A percentile compares a stretch with the other conserved stretches of the same genome.
phyloP scores from a whole-genome alignment of 2,329 filamentous ascomycete species.

The Orbilia ellipsospora region DNA sequence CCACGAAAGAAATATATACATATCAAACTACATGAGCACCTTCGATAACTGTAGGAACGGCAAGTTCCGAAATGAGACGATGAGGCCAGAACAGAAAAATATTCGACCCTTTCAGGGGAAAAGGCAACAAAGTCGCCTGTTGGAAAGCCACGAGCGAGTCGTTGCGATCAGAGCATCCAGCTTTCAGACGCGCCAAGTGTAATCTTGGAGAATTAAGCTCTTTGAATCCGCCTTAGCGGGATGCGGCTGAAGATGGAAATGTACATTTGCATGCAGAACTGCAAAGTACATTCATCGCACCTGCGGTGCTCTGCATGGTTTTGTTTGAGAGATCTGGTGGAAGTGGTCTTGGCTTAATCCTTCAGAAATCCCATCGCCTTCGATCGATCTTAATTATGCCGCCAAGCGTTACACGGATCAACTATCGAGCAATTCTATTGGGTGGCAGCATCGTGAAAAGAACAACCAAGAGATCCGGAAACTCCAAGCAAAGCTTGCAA shows the following conservation, averaged over 20 bases:
- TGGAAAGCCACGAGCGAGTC: not conserved
- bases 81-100: not conserved
- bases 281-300: not conserved
- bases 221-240: constrained; percentile 4
- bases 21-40: not conserved
- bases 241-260: constrained; percentile 10
- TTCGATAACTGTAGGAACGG: not conserved
- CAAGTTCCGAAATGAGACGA: not conserved
- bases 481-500: too few relatives aligned
- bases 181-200: not conserved
- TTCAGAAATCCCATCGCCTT: constrained; percentile 3
- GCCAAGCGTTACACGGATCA: constrained; percentile 8
- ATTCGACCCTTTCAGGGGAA: not conserved
- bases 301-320: not conserved
- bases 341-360: not conserved
- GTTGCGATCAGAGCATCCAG: constrained; percentile 3
- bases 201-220: not conserved
- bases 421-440: not conserved
- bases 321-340: not conserved
- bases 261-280: not conserved
- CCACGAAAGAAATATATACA: not conserved
- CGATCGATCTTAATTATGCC: too few relatives aligned
- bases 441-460: not conserved
- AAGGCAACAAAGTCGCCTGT: not conserved
- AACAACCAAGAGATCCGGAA: too few relatives aligned